Percentiles rank a stretch among this genome's conserved stretches.
Conservation (phyloP, 306 rosid species). For the Trichosanthes truncata region DNA sequence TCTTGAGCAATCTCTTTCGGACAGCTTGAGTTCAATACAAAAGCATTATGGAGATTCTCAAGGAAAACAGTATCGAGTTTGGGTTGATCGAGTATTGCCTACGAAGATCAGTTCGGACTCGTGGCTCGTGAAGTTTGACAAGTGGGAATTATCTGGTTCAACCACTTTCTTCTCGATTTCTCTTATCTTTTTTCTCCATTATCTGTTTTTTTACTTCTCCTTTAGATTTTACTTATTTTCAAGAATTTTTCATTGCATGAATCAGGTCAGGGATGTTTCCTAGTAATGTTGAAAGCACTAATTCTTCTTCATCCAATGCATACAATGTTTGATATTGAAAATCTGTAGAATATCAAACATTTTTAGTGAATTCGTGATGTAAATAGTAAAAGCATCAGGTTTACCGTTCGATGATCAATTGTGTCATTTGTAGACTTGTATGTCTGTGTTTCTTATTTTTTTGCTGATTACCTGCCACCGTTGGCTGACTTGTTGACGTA, state of each 20-base stretch:
- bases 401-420: not conserved
- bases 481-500: not conserved
- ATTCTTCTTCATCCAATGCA: not conserved
- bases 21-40: conserved; percentile 25
- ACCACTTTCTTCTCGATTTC: not conserved
- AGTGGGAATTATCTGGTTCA: conserved; percentile 69
- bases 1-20: conserved; percentile 24
- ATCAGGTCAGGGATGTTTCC: not conserved
- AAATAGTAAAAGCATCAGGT: not conserved
- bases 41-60: conserved; percentile 53
- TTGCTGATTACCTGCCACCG: not conserved
- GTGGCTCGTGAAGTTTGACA: conserved; percentile 65
- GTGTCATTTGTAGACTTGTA: not conserved
- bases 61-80: conserved; percentile 58
- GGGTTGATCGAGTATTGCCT: conserved; percentile 57
- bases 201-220: not conserved
- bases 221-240: not conserved
- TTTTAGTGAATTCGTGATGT: not conserved
- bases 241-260: not conserved
- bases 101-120: conserved; percentile 36
- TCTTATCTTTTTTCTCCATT: not conserved
- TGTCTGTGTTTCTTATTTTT: not conserved
- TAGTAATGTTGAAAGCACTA: not conserved
- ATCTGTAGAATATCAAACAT: not conserved
- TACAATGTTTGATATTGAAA: not conserved